Conservation (phyloP, 495 filamentous ascomycete species). For the Penicillium pulvis region DNA sequence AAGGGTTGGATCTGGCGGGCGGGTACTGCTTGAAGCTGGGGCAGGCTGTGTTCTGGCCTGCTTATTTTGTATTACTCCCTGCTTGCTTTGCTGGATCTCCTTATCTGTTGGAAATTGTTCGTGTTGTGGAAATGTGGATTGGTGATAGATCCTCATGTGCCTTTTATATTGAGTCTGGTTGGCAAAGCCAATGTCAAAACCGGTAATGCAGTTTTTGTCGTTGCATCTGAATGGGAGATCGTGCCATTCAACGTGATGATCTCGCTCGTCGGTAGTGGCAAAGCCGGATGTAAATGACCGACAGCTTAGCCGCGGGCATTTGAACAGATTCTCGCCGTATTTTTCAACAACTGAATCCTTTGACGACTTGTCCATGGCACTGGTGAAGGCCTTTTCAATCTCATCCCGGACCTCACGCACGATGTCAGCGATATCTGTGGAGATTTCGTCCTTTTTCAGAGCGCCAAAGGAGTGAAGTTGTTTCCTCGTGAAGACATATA, state of each 20-base stretch:
- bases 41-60: neutral
- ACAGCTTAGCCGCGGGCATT: slow-evolving; percentile 4
- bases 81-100: neutral
- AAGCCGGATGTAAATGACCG: slow-evolving; percentile 9
- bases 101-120: slow-evolving; percentile 4
- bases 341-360: neutral
- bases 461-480: slow-evolving; percentile 6
- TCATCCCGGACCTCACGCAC: slow-evolving; percentile 1
- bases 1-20: neutral
- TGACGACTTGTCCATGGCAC: neutral
- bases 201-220: neutral
- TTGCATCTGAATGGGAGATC: slow-evolving; percentile 6
- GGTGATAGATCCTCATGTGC: slow-evolving; percentile 6
- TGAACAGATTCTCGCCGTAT: slow-evolving; percentile 1
- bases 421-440: neutral
- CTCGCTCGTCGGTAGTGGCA: neutral
- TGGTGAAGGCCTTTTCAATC: slow-evolving; percentile 5
- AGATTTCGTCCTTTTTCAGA: neutral
- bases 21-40: neutral
- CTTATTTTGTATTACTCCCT: neutral
- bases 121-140: neutral
- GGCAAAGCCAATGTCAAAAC: slow-evolving; percentile 5
- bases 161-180: slow-evolving; percentile 1
- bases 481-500: slow-evolving; percentile 7
- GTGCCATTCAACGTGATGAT: neutral